Conservation (phyloP, 306 rosid species). For the Castanospermum australe region DNA sequence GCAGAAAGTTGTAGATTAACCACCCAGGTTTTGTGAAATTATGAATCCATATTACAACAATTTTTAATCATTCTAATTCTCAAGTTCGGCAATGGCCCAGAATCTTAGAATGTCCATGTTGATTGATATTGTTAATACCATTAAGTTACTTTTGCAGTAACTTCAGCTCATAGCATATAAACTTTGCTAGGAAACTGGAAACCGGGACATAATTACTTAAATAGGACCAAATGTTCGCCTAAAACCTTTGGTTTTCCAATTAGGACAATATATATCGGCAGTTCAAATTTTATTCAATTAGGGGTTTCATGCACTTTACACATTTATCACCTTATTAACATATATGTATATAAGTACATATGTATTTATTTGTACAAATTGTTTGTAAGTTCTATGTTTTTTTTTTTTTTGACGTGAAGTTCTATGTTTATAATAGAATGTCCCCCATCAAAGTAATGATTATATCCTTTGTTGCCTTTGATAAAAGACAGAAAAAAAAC, state of each 20-base stretch:
- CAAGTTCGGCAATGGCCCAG: neutral
- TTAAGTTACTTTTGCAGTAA: neutral
- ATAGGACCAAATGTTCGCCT: neutral
- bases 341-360: neutral
- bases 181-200: conserved; percentile 4
- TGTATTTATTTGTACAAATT: neutral
- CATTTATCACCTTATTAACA: neutral
- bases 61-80: neutral
- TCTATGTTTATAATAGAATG: neutral
- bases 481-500: neutral
- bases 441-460: neutral
- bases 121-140: neutral
- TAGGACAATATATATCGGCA: neutral
- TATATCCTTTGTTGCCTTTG: neutral
- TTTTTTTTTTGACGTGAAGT: too few species aligned
- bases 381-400: neutral
- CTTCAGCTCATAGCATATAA: neutral
- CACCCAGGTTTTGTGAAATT: neutral
- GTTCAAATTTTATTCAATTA: neutral
- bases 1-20: neutral
- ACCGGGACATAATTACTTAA: neutral
- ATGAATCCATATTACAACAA: neutral
- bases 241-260: neutral
- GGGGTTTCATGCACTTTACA: neutral
- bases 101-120: neutral